Conservation (phyloP, 2,329 filamentous ascomycete species). For the Pyrenochaeta sp. region DNA sequence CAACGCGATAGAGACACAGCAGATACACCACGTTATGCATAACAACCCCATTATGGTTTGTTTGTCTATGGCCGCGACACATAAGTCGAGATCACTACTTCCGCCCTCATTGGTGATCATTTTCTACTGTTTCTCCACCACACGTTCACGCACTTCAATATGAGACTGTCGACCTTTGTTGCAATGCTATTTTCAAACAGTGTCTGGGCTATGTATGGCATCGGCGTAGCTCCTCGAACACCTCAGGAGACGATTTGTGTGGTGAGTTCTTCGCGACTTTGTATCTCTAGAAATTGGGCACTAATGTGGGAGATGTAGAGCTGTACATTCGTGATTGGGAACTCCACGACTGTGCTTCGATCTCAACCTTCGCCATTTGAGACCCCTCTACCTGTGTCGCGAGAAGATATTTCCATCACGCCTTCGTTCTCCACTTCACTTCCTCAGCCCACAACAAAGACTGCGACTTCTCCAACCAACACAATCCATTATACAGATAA, state of each 20-base stretch:
- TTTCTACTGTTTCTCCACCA: not conserved
- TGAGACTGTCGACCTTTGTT: not conserved
- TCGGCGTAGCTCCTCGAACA: slow-evolving; percentile 8
- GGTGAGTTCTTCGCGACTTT: slow-evolving; percentile 8
- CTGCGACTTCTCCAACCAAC: not conserved
- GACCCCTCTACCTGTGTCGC: not conserved
- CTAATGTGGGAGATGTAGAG: not conserved
- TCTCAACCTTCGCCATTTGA: not conserved
- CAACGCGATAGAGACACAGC: slow-evolving; percentile 26
- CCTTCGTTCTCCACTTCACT: not conserved
- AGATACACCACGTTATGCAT: slow-evolving; percentile 28
- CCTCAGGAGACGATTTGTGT: slow-evolving; percentile 2
- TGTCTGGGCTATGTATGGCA: slow-evolving; percentile 28
- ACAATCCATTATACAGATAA: not conserved
- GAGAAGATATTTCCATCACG: not conserved
- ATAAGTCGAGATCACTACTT: not conserved
- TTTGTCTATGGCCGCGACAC: slow-evolving; percentile 13
- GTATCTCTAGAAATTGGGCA: not conserved
- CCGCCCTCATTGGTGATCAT: slow-evolving; percentile 11
- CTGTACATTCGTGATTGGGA: not conserved
- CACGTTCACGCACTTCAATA: not conserved
- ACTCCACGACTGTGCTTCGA: not conserved
- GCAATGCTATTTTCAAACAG: slow-evolving; percentile 17
- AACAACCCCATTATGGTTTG: slow-evolving; percentile 14
- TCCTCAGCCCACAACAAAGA: not conserved